These are phyloP conservation scores for Trichoderma sp. DNA, from an alignment of 2,329 filamentous ascomycete species.

Conservation along the genomic window DNA sequence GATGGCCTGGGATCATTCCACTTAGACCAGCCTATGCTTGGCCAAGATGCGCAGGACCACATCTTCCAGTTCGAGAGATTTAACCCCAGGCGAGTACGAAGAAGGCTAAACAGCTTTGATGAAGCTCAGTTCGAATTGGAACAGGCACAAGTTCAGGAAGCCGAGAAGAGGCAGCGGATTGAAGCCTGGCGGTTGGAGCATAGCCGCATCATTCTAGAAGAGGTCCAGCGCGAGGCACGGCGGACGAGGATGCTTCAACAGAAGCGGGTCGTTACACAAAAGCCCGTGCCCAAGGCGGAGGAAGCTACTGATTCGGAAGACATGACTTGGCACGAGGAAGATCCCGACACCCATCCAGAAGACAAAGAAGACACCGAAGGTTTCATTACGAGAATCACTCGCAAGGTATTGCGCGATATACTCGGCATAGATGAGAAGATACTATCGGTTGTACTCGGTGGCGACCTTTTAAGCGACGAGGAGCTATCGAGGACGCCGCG, in stretches of 20 bases:
- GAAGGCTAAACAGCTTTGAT: slow-evolving; percentile 53
- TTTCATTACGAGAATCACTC: slow-evolving; percentile 77
- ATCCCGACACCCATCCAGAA: slow-evolving; percentile 36
- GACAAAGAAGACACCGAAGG: slow-evolving; percentile 55
- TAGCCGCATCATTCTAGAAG: slow-evolving; percentile 77
- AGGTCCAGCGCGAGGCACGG: slow-evolving; percentile 82
- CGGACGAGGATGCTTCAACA: slow-evolving; percentile 48
- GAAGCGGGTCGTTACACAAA: slow-evolving; percentile 53
- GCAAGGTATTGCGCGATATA: slow-evolving; percentile 81
- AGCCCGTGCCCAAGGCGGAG: slow-evolving; percentile 24
- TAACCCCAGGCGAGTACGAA: slow-evolving; percentile 66
- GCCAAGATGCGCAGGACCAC: slow-evolving; percentile 69
- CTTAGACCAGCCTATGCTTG: slow-evolving; percentile 54
- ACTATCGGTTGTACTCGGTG: slow-evolving; percentile 83
- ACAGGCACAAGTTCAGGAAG: slow-evolving; percentile 57
- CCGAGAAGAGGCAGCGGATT: slow-evolving; percentile 77
- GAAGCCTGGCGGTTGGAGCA: slow-evolving; percentile 92
- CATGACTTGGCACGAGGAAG: slow-evolving; percentile 47
- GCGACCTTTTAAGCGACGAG: slow-evolving; percentile 60
- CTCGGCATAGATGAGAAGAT: slow-evolving; percentile 87
- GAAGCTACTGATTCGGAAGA: slow-evolving; percentile 32
- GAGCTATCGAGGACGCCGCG: slow-evolving; percentile 48
- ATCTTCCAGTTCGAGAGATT: slow-evolving; percentile 86
- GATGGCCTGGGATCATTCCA: slow-evolving; percentile 88
- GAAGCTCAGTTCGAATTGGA: slow-evolving; percentile 50